phyloP scores from a whole-genome alignment of 148 eudicot species.

The Vaccinium macrocarpon region DNA sequence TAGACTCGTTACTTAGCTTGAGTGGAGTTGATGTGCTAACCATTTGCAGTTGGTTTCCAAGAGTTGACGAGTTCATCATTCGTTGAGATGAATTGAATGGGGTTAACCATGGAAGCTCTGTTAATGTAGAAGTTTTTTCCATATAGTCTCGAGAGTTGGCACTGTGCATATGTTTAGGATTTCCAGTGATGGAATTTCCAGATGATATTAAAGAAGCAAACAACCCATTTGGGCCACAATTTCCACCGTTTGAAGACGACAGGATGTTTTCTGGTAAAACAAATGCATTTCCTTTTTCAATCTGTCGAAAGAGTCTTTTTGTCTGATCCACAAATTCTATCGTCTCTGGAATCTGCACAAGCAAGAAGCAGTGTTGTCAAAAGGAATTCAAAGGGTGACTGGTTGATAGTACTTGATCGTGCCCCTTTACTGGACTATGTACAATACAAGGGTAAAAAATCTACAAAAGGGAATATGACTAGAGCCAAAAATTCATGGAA shows the following conservation, averaged over 20 bases:
- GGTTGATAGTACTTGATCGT: background rate
- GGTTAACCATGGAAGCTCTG: constrained; percentile 13
- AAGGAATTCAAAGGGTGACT: background rate
- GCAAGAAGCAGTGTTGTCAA: constrained; percentile 16
- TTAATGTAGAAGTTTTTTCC: constrained; percentile 8
- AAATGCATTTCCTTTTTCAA: constrained; percentile 18
- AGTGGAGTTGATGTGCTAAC: constrained; percentile 14
- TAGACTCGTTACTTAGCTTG: background rate
- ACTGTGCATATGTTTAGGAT: background rate
- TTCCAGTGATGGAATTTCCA: constrained; percentile 20
- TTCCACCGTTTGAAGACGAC: constrained; percentile 36
- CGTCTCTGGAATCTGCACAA: constrained; percentile 51
- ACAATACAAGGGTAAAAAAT: background rate
- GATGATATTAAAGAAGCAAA: constrained; percentile 38
- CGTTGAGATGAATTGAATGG: constrained; percentile 18
- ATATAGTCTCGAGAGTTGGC: constrained; percentile 7
- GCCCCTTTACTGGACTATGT: background rate
- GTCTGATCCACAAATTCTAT: constrained; percentile 54
- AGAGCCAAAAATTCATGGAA: background rate
- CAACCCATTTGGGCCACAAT: constrained; percentile 22
- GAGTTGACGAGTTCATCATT: constrained; percentile 3
- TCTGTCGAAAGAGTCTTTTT: constrained; percentile 32
- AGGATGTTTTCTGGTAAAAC: constrained; percentile 27
- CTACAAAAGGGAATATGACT: background rate
- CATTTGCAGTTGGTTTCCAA: constrained; percentile 17